Conservation (phyloP, 139 green algal species). For the Coelastrella sp. region DNA sequence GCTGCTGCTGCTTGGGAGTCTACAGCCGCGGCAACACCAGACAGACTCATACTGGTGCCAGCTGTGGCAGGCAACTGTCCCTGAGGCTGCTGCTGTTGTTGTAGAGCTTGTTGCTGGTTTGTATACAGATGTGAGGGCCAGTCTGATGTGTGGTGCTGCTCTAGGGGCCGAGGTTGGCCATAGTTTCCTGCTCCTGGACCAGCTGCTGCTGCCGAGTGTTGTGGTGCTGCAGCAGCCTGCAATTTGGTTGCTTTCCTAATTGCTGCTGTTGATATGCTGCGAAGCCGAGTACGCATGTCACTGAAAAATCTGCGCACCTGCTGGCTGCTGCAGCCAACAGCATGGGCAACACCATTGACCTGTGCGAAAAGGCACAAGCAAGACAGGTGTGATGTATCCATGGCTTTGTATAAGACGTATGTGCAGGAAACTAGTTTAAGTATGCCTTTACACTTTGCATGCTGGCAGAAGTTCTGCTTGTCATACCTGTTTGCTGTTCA, state of each 20-base stretch:
- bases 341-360: slow-evolving; percentile 1
- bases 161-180: background rate
- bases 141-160: background rate
- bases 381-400: no score
- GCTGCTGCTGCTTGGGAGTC: no score
- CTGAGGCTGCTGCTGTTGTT: background rate
- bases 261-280: slow-evolving; percentile 4
- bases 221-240: background rate
- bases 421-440: no score
- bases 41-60: no score
- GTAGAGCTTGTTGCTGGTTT: background rate
- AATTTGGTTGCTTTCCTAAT: background rate
- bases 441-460: no score
- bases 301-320: slow-evolving; percentile 38
- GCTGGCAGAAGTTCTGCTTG: background rate
- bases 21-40: no score
- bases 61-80: no score
- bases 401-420: no score
- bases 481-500: slow-evolving; percentile 25
- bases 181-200: background rate
- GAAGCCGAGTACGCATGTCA: background rate
- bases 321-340: background rate
- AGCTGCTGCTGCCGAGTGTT: slow-evolving; percentile 3
- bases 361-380: background rate
- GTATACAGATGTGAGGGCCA: background rate